Evolutionary conservation across 805 yeast genomes (phyloP).

Genomic region (Metschnikowia continentalis): DNA sequence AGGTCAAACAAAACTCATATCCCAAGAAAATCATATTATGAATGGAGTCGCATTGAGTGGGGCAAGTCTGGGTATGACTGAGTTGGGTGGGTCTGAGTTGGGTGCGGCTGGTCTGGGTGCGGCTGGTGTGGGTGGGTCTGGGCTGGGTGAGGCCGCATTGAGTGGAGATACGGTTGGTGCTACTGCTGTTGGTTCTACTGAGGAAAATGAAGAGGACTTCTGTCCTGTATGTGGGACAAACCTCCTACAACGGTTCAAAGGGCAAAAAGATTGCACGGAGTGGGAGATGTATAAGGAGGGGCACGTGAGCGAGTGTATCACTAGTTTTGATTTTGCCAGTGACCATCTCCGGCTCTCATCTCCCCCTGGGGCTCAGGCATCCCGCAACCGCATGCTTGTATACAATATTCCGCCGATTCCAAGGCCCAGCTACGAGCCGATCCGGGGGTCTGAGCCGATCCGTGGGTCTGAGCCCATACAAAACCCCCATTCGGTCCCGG

Average conservation of each 20-base stretch:
- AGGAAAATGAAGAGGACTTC: conserved; percentile 25
- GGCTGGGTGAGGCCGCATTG: too few relatives aligned
- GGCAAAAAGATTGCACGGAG: conserved; percentile 14
- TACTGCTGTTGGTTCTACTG: too few relatives aligned
- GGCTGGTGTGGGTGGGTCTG: too few relatives aligned
- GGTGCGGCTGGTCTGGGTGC: too few relatives aligned
- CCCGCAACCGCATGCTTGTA: conserved; percentile 80
- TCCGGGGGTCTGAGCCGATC: conserved; percentile 14
- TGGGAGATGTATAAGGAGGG: conserved; percentile 46
- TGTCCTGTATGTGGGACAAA: conserved; percentile 42
- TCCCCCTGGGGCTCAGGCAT: conserved; percentile 24
- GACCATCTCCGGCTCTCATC: conserved; percentile 43
- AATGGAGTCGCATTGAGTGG: too few relatives aligned
- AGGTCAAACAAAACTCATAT: conserved; percentile 7
- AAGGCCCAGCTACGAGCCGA: conserved; percentile 32
- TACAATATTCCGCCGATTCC: conserved; percentile 55
- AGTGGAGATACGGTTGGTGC: too few relatives aligned
- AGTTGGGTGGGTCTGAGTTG: too few relatives aligned
- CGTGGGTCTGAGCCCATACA: conserved; percentile 9
- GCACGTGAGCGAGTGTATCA: conserved; percentile 73
- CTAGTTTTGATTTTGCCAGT: conserved; percentile 62
- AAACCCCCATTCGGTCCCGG: too few relatives aligned
- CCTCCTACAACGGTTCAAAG: conserved; percentile 22
- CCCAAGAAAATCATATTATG: too few relatives aligned
- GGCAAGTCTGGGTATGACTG: too few relatives aligned